Percentiles rank a stretch among this genome's conserved stretches.
phyloP scores from a whole-genome alignment of 2,329 filamentous ascomycete species.

The Talaromyces sp. region DNA sequence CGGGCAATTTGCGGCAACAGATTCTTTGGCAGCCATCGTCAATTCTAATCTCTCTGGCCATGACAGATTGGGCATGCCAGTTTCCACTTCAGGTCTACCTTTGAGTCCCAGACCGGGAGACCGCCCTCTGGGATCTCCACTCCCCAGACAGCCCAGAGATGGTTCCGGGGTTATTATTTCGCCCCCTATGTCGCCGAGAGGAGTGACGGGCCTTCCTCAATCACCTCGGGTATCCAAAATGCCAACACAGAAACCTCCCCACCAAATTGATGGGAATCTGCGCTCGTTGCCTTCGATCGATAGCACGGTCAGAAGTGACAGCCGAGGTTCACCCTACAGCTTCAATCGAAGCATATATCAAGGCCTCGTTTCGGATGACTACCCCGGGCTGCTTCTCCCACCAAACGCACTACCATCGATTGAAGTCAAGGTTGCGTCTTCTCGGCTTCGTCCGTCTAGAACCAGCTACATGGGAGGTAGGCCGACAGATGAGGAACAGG shows the following conservation, averaged over 20 bases:
- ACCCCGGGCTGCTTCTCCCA: constrained; percentile 76
- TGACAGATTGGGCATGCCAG: constrained; percentile 33
- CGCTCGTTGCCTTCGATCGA: constrained; percentile 32
- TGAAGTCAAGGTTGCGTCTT: constrained; percentile 82
- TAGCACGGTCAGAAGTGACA: constrained; percentile 29
- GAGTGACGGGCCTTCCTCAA: constrained; percentile 51
- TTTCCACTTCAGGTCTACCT: constrained; percentile 57
- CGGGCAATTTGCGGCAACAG: constrained; percentile 17
- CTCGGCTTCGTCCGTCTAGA: constrained; percentile 86
- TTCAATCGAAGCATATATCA: constrained; percentile 57
- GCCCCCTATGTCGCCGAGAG: constrained; percentile 63
- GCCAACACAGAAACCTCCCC: constrained; percentile 44
- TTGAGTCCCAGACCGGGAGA: constrained; percentile 58
- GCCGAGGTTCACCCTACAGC: constrained; percentile 21
- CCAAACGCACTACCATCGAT: constrained; percentile 86
- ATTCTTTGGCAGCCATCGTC: constrained; percentile 28
- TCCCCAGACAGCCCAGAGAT: constrained; percentile 53
- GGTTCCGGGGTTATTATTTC: constrained; percentile 48
- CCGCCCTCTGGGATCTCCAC: constrained; percentile 54
- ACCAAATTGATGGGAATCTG: constrained; percentile 11
- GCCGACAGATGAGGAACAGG: constrained; percentile 81
- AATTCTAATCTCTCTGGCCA: constrained; percentile 21
- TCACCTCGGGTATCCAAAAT: constrained; percentile 70
- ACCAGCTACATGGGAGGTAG: constrained; percentile 76
- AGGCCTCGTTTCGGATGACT: constrained; percentile 77